Evolutionary conservation across 2,329 filamentous ascomycete genomes (phyloP), one percentile per base, ranked within the genome.

Genomic region (Botrytis hyacinthi): DNA sequence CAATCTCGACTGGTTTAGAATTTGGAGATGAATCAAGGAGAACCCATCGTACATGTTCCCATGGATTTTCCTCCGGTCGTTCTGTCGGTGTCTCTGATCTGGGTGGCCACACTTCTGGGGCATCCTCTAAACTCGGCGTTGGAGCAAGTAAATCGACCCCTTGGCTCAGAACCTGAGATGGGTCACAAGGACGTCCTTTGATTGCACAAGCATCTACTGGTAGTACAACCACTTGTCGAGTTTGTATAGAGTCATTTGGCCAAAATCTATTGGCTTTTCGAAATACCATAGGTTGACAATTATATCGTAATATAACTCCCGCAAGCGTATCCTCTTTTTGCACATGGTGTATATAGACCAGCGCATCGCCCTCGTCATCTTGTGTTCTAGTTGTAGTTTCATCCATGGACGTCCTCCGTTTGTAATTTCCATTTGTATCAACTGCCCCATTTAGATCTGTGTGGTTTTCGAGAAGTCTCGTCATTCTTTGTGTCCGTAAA

Each of bases 261-360:
- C 96, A 99, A 79, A 99, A 90, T 18, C 96, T 90, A 81, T 99
- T 99, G 57, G 94, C 91, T 81, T 93, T 96, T 74, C 93, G 88
- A 77, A 99, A 91, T 2, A 92, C 88, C 66, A 95, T 92, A 73
- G 94, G 90, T 76, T 93, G 89, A 81, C 95, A 98, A 78, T 93
- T 92, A 82, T 97, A 99, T 78, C 91, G 93, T 76, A 99, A 91
- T 70, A 96, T 92, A 69, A 99, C 90, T 4, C 96, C 95, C 1
- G 95, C 94, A 78, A 98, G 90, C 2, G 94, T 98, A 83, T 99
- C 96, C 62, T 88, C 88, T 22, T 91, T 88, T 78, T 91, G 88
- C 29, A 98, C 93, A 78, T 92, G 90, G 82, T 99, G 96, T 70
- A 98, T 86, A 82, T 98, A 99, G 29, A 95, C 95, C 76, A 98